These are phyloP conservation scores for Nematodospora anomalae DNA, from an alignment of 1,139 yeast genomes.

Conservation along the genomic window DNA sequence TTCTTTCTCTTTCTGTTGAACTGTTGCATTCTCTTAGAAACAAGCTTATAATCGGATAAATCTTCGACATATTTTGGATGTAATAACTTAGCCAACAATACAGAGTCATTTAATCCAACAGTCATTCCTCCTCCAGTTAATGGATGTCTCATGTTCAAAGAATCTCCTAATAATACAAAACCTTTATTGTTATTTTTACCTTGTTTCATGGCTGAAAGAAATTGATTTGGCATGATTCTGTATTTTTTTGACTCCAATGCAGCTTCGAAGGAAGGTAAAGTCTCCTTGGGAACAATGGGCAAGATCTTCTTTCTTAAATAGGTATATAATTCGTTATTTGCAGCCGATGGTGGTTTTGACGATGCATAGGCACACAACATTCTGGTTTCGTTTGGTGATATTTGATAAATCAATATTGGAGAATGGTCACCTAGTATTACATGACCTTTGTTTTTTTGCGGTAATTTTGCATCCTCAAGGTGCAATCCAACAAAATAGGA, in stretches of 20 bases:
- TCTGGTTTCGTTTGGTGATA: constrained; percentile 79
- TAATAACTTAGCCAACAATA: constrained; percentile 58
- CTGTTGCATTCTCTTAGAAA: constrained; percentile 54
- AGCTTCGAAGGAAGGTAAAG: constrained; percentile 63
- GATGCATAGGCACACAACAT: constrained; percentile 87
- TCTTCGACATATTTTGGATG: constrained; percentile 58
- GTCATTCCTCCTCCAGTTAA: constrained; percentile 99
- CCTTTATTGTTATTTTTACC: constrained; percentile 63
- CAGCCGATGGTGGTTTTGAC: constrained; percentile 65
- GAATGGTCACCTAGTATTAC: constrained; percentile 85
- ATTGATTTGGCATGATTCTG: constrained; percentile 93
- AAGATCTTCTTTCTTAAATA: constrained; percentile 63
- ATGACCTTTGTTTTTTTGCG: constrained; percentile 80
- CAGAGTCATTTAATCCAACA: constrained; percentile 90
- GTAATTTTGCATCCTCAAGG: constrained; percentile 68
- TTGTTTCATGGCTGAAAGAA: constrained; percentile 69
- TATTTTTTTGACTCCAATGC: constrained; percentile 49
- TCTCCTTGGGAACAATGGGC: constrained; percentile 64
- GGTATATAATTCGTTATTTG: constrained; percentile 55
- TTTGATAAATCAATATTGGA: constrained; percentile 86
- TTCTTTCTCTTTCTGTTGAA: constrained; percentile 80
- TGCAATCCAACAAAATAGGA: constrained; percentile 89
- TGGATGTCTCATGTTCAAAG: constrained; percentile 97
- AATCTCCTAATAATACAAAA: constrained; percentile 85
- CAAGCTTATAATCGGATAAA: constrained; percentile 55